Evolutionary conservation across 257 asterid species (phyloP).

Genomic region (Penstemon barbatus): DNA sequence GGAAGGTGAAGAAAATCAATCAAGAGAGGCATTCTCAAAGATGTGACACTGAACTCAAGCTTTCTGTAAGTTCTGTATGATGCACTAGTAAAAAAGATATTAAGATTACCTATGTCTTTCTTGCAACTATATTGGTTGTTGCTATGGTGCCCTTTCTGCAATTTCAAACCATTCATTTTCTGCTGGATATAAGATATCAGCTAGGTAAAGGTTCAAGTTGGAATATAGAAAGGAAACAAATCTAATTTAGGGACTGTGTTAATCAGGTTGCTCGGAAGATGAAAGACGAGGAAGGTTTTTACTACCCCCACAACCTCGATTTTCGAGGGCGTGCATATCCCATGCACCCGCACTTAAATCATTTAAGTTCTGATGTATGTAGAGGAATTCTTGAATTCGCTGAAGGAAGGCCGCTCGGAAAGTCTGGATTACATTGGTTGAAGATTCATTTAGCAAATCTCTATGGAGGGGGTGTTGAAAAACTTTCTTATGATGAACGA

Average conservation of each 20-base stretch:
- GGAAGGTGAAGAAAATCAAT: constrained; percentile 80
- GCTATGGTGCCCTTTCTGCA: background rate
- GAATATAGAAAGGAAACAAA: constrained; percentile 6
- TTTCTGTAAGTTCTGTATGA: constrained; percentile 58
- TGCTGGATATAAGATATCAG: background rate
- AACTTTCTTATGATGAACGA: constrained; percentile 84
- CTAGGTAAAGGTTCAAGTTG: background rate
- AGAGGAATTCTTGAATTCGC: constrained; percentile 96
- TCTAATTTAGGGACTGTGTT: constrained; percentile 30
- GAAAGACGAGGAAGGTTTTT: constrained; percentile 94
- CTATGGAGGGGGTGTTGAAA: constrained; percentile 84
- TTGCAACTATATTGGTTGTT: too few species aligned
- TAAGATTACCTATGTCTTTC: background rate
- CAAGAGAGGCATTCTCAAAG: constrained; percentile 88
- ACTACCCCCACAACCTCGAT: constrained; percentile 97
- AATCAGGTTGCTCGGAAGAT: constrained; percentile 89
- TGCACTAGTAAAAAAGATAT: background rate
- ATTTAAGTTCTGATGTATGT: constrained; percentile 91
- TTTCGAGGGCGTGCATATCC: constrained; percentile 99
- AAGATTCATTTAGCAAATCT: constrained; percentile 92
- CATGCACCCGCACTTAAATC: constrained; percentile 96
- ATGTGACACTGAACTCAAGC: constrained; percentile 92
- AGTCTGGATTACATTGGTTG: constrained; percentile 83
- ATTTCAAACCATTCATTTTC: constrained; percentile 15
- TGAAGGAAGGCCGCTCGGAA: constrained; percentile 87